A percentile compares a stretch with the other conserved stretches of the same genome.
phyloP scores from a whole-genome alignment of 768 basidiomycete species.

The Sporobolomyces phaffii region DNA sequence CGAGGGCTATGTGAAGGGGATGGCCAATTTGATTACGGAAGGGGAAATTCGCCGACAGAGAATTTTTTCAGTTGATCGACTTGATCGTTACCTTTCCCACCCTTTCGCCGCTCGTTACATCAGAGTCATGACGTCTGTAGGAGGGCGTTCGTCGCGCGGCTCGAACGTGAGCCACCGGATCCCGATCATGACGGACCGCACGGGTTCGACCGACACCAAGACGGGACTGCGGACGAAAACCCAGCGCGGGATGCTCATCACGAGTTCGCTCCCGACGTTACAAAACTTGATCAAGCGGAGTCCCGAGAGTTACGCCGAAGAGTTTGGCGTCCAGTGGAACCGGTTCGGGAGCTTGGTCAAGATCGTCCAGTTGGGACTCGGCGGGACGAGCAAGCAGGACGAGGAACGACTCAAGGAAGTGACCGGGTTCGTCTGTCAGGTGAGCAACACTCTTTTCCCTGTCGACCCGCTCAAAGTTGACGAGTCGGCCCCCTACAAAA shows the following conservation, averaged over 20 bases:
- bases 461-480: no score
- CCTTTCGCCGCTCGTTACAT: background rate
- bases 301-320: constrained; percentile 80
- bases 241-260: constrained; percentile 53
- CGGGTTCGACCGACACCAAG: constrained; percentile 10
- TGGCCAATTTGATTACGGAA: no score
- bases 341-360: constrained; percentile 82
- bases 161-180: background rate
- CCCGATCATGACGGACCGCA: constrained; percentile 1
- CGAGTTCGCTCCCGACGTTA: constrained; percentile 84
- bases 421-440: constrained; percentile 84
- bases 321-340: constrained; percentile 93
- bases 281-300: constrained; percentile 97
- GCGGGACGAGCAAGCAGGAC: constrained; percentile 49
- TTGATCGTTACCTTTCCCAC: background rate
- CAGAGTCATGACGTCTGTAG: background rate
- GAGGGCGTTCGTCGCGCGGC: no score
- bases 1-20: no score
- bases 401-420: constrained; percentile 74
- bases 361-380: constrained; percentile 50
- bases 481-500: no score
- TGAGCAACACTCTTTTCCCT: constrained; percentile 41
- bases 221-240: constrained; percentile 26
- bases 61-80: background rate
- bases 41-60: no score